Evolutionary conservation across 768 basidiomycete genomes (phyloP).

Genomic region (Tulasnella sp.): DNA sequence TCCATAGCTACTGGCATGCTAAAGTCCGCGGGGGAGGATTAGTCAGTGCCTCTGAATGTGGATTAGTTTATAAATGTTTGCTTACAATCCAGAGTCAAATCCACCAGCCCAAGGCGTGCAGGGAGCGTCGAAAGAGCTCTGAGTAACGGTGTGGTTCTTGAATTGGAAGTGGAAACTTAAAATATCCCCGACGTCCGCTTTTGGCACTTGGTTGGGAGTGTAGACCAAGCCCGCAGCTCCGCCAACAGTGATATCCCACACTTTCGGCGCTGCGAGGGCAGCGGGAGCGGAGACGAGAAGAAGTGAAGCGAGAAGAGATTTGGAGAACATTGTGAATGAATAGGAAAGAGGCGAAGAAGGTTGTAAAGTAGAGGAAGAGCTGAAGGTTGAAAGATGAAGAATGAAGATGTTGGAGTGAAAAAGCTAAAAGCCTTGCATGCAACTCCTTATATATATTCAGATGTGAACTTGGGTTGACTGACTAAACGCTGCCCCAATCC

Average conservation of each 20-base stretch:
- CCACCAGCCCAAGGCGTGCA: constrained; percentile 46
- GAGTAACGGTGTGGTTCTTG: constrained; percentile 58
- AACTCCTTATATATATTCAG: background rate
- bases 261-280: background rate
- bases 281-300: background rate
- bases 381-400: background rate
- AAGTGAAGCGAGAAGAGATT: constrained; percentile 4
- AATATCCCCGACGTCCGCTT: constrained; percentile 44
- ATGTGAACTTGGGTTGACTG: background rate
- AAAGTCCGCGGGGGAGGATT: background rate
- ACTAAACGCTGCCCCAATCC: background rate
- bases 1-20: constrained; percentile 20
- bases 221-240: constrained; percentile 27
- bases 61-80: background rate
- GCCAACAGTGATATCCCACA: constrained; percentile 27
- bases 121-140: constrained; percentile 52
- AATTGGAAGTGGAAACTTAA: constrained; percentile 53
- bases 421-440: background rate
- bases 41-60: background rate
- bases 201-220: constrained; percentile 23
- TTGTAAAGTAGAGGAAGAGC: background rate
- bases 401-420: background rate
- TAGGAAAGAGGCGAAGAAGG: background rate
- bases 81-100: constrained; percentile 60
- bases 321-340: background rate